phyloP scores from a whole-genome alignment of 2,329 filamentous ascomycete genomes.

The Cercospora brassicicola region DNA sequence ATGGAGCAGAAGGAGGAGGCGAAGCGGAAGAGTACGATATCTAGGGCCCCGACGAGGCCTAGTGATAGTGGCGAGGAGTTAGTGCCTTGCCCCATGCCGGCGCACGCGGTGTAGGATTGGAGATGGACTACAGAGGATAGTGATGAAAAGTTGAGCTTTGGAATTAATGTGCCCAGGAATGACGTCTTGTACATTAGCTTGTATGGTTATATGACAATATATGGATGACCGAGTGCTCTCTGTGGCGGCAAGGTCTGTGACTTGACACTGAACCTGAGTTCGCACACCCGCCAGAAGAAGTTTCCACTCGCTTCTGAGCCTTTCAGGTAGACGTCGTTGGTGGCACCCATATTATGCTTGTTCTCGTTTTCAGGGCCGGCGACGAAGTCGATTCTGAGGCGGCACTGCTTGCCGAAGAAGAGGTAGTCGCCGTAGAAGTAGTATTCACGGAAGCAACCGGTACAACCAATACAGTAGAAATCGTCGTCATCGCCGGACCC shows the following conservation, averaged over 20 bases:
- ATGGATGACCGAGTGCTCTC: not conserved
- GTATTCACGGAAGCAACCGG: not conserved
- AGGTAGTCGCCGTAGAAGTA: not conserved
- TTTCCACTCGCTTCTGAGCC: not conserved
- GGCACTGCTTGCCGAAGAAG: not conserved
- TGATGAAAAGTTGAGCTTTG: not conserved
- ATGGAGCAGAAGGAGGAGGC: slow-evolving; percentile 14
- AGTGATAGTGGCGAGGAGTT: slow-evolving; percentile 10
- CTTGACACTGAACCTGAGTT: not conserved
- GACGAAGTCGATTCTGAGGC: not conserved
- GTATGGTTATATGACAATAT: not conserved
- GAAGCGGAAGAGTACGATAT: slow-evolving; percentile 8
- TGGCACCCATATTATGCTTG: not conserved
- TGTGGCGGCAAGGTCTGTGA: not conserved
- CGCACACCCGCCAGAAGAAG: not conserved
- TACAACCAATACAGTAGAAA: slow-evolving; percentile 7
- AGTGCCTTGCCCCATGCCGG: not conserved
- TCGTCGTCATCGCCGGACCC: slow-evolving; percentile 1
- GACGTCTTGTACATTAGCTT: not conserved
- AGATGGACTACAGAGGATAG: not conserved
- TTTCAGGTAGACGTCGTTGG: not conserved
- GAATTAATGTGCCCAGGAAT: not conserved
- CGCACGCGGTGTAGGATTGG: not conserved
- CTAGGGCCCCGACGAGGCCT: not conserved
- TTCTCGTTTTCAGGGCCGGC: not conserved